These are phyloP conservation scores for Fusarium nematophilum DNA, from an alignment of 2,329 filamentous ascomycete genomes.

Conservation along the genomic window DNA sequence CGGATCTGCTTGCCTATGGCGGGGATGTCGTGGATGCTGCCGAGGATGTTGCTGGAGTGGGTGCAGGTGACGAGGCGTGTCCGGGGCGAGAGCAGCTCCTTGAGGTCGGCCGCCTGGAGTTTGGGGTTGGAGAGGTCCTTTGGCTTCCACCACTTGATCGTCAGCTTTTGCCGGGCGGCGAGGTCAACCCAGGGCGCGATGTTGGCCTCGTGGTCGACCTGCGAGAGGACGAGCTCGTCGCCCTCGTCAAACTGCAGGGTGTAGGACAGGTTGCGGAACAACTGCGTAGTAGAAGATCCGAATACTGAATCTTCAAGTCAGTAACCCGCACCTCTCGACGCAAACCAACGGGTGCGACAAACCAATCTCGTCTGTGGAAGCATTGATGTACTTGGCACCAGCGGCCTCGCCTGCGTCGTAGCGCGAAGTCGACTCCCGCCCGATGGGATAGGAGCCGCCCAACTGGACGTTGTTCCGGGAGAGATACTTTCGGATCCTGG, in stretches of 20 bases:
- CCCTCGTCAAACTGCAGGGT: constrained; percentile 64
- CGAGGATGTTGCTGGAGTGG: constrained; percentile 79
- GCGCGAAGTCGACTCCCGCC: constrained; percentile 67
- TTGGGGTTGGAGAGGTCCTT: constrained; percentile 63
- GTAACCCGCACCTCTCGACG: rapidly evolving
- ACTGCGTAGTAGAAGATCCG: constrained; percentile 79
- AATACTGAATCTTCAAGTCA: constrained; percentile 52
- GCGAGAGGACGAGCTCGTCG: constrained; percentile 77
- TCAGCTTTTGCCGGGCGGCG: constrained; percentile 68
- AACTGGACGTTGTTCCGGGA: constrained; percentile 78
- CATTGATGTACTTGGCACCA: constrained; percentile 78
- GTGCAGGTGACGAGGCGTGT: constrained; percentile 80
- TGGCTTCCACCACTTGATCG: constrained; percentile 77
- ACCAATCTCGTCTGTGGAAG: constrained; percentile 73
- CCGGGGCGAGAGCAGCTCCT: constrained; percentile 67
- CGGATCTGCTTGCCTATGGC: constrained; percentile 64
- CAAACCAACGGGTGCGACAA: rapidly evolving
- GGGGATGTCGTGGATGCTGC: constrained; percentile 73
- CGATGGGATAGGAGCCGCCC: constrained; percentile 74
- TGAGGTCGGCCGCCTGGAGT: constrained; percentile 67
- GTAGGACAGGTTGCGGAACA: constrained; percentile 76
- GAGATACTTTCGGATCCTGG: constrained; percentile 73
- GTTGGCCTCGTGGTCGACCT: constrained; percentile 82
- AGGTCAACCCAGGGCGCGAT: constrained; percentile 79
- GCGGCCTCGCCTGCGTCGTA: constrained; percentile 66